Evolutionary conservation across 352 stramenopile species (phyloP).

Genomic region (Pythium periplocum): DNA sequence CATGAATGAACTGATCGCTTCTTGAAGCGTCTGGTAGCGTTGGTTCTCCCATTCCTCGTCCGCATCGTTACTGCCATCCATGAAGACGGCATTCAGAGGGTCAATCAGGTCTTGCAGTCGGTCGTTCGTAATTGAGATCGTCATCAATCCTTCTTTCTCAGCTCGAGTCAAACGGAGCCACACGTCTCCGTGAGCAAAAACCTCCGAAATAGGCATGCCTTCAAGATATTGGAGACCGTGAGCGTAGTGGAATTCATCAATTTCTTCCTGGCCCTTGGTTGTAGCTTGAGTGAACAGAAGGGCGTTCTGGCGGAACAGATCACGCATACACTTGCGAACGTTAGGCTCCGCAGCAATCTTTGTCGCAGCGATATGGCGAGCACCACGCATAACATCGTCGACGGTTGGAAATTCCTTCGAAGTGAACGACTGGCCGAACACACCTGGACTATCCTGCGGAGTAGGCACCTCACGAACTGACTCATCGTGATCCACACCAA

Average conservation of each 20-base stretch:
- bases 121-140: slow-evolving; percentile 71
- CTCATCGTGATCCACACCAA: slow-evolving; percentile 65
- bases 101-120: slow-evolving; percentile 81
- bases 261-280: slow-evolving; percentile 76
- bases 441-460: slow-evolving; percentile 63
- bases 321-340: slow-evolving; percentile 76
- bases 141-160: slow-evolving; percentile 84
- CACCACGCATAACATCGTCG: slow-evolving; percentile 85
- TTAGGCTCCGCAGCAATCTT: slow-evolving; percentile 83
- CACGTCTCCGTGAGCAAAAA: slow-evolving; percentile 67
- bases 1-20: slow-evolving; percentile 82
- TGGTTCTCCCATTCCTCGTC: slow-evolving; percentile 86
- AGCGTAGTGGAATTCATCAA: slow-evolving; percentile 86
- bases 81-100: slow-evolving; percentile 69
- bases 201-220: slow-evolving; percentile 77
- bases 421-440: slow-evolving; percentile 70
- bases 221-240: slow-evolving; percentile 85
- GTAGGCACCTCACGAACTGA: slow-evolving; percentile 62
- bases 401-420: slow-evolving; percentile 82
- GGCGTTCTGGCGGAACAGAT: slow-evolving; percentile 78
- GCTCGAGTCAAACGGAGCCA: slow-evolving; percentile 73
- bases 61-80: slow-evolving; percentile 37
- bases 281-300: slow-evolving; percentile 75
- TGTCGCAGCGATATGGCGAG: slow-evolving; percentile 82
- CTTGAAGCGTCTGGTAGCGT: slow-evolving; percentile 75